These are phyloP conservation scores for Colletotrichum camelliae DNA, from an alignment of 2,329 filamentous ascomycete species.

Conservation along the genomic window DNA sequence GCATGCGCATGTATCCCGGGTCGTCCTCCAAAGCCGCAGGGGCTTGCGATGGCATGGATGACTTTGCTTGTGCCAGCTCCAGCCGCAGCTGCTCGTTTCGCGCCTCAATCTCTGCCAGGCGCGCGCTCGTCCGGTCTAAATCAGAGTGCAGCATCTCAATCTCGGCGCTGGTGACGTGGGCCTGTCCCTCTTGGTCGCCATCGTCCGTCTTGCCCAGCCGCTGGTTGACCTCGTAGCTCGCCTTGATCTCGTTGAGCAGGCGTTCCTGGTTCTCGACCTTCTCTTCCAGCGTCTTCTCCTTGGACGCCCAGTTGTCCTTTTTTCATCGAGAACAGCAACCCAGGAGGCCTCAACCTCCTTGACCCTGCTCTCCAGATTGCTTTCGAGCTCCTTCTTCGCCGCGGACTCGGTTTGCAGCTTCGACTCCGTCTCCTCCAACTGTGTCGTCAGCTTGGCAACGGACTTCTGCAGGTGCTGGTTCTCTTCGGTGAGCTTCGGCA, in stretches of 20 bases:
- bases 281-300: slow-evolving; percentile 89
- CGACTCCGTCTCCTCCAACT: slow-evolving; percentile 83
- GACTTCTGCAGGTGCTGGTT: slow-evolving; percentile 86
- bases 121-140: slow-evolving; percentile 83
- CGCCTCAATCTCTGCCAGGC: slow-evolving; percentile 89
- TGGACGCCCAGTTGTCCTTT: slow-evolving; percentile 93
- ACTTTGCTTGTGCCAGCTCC: slow-evolving; percentile 88
- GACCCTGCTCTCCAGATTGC: slow-evolving; percentile 76
- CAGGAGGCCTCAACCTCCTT: slow-evolving; percentile 92
- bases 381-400: slow-evolving; percentile 77
- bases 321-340: slow-evolving; percentile 89
- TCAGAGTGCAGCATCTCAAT: slow-evolving; percentile 93
- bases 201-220: slow-evolving; percentile 78
- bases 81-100: slow-evolving; percentile 92
- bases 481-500: slow-evolving; percentile 88
- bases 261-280: slow-evolving; percentile 95
- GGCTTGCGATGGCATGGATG: slow-evolving; percentile 68
- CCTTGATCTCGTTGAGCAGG: slow-evolving; percentile 91
- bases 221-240: slow-evolving; percentile 95
- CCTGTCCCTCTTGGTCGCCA: slow-evolving; percentile 58
- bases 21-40: slow-evolving; percentile 80
- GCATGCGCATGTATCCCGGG: slow-evolving; percentile 83
- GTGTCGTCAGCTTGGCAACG: slow-evolving; percentile 75
- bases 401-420: slow-evolving; percentile 80
- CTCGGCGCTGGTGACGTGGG: slow-evolving; percentile 82